phyloP scores from a whole-genome alignment of 179 eudicot genomes.

The Spinacia oleracea region DNA sequence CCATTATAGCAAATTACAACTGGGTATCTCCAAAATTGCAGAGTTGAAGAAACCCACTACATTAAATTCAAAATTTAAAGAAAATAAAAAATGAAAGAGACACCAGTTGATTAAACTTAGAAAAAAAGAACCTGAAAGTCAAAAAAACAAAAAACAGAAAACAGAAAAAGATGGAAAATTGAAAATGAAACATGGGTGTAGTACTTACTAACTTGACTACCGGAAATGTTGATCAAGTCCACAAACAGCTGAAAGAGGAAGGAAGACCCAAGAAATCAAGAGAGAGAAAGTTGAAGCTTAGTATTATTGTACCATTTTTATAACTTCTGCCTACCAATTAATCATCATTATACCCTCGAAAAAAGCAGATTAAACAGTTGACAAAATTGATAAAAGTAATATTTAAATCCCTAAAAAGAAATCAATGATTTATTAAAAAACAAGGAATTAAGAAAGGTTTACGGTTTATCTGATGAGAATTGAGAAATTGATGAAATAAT shows the following conservation, averaged over 20 bases:
- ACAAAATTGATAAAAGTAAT: too few relatives aligned
- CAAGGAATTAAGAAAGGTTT: background rate
- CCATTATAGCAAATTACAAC: background rate
- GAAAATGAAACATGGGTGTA: background rate
- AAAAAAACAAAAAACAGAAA: background rate
- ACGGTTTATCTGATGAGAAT: background rate
- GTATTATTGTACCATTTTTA: background rate
- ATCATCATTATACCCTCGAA: background rate
- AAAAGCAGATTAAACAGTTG: background rate
- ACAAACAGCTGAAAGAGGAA: background rate
- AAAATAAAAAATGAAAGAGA: background rate
- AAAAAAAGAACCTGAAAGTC: background rate
- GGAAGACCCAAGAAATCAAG: background rate
- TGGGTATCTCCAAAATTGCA: constrained; percentile 2
- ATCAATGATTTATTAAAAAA: background rate
- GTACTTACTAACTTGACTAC: background rate
- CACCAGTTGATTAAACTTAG: too few relatives aligned
- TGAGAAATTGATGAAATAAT: too few relatives aligned
- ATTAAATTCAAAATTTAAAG: background rate
- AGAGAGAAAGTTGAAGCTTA: background rate
- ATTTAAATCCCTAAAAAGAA: background rate
- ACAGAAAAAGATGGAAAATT: background rate
- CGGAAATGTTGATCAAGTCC: constrained; percentile 11
- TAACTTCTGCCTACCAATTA: background rate
- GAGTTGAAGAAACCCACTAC: constrained; percentile 10